Evolutionary conservation across 208 protist genomes (phyloP), one percentile per base, ranked within the genome.

Genomic region (Trypanosoma grayi): DNA sequence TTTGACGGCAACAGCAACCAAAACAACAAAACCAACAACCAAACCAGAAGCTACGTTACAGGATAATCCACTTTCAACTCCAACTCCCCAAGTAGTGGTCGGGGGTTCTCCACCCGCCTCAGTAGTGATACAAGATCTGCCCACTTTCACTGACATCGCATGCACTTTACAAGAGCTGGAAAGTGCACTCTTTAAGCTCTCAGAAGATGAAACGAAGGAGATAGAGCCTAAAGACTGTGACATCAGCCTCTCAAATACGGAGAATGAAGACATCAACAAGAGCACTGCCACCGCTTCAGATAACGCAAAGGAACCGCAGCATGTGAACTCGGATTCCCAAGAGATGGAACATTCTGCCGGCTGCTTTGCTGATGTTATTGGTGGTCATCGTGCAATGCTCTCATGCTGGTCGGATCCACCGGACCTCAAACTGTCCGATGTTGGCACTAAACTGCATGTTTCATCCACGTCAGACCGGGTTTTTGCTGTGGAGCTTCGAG

Each of bases 111-210:
- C 44, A 10, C 53, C 44, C 14, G 24, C 60, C 3, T 22, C 62
- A 25, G 2, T 54, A 11, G 22, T 50, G 4, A 22, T 47, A 30
- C 8, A 18, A 13, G 45, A 39, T 16, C 24, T 51, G 14, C 24
- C 50, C 22, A 40, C 7, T 31, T 50, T 39, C 30, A 67, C 73
- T 9, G 81, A 87, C 28, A 71, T 89, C 47, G 75, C 87, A n/a
- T 89, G 80, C 39, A 90, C 83, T 13, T 59, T 94, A 39, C 77
- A 94, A 60, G 83, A 90, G 62, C 47, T 94, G 31, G 87, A 94
- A 48, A 37, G 79, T 37, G 73, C 79, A 8, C 81, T 94, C 18
- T 89, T 91, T 54, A 58, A 55, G 50, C 27, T 71, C 18, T 57
- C 57, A 13, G 50, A 0, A 14, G 22, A 54, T 41, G 64, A 60